phyloP scores from a whole-genome alignment of 495 filamentous ascomycete species.

The Trichoderma reesei region DNA sequence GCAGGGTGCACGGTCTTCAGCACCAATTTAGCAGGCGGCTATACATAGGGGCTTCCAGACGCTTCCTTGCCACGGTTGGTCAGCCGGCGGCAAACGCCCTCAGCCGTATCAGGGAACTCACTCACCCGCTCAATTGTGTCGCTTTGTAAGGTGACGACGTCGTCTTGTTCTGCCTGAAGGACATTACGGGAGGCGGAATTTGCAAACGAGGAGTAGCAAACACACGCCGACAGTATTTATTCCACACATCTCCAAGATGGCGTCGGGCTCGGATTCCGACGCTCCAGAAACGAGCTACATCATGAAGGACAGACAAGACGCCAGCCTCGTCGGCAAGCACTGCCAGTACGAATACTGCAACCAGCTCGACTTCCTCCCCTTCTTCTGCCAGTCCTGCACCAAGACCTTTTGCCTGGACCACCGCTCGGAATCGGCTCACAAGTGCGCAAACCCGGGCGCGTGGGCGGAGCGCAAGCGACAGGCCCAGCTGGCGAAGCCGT shows the following conservation, averaged over 20 bases:
- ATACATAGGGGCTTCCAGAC: conserved; percentile 9
- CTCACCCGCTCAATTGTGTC: background rate
- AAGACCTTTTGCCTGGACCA: conserved; percentile 91
- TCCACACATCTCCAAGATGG: conserved; percentile 6
- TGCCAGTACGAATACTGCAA: conserved; percentile 88
- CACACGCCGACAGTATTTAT: background rate
- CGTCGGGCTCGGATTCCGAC: conserved; percentile 19
- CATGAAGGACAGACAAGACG: conserved; percentile 55
- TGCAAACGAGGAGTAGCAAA: background rate
- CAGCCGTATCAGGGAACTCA: background rate
- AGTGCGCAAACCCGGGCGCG: conserved; percentile 70
- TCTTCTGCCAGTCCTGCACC: conserved; percentile 79
- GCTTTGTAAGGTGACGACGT: background rate
- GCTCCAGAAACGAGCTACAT: conserved; percentile 34
- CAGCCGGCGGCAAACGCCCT: conserved; percentile 2
- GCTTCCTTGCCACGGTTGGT: conserved; percentile 10
- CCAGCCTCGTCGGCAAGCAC: conserved; percentile 76
- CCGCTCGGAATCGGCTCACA: conserved; percentile 76
- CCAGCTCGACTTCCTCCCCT: conserved; percentile 93
- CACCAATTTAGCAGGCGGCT: background rate
- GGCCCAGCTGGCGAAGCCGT: conserved; percentile 38
- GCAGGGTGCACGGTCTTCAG: background rate
- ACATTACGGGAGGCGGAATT: no score
- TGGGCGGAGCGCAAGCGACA: conserved; percentile 67
- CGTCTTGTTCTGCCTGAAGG: background rate